Percentiles rank a stretch among this genome's conserved stretches.
These are phyloP conservation scores for Aspergillus novoparasiticus DNA, from an alignment of 2,329 filamentous ascomycete genomes.

Conservation along the genomic window DNA sequence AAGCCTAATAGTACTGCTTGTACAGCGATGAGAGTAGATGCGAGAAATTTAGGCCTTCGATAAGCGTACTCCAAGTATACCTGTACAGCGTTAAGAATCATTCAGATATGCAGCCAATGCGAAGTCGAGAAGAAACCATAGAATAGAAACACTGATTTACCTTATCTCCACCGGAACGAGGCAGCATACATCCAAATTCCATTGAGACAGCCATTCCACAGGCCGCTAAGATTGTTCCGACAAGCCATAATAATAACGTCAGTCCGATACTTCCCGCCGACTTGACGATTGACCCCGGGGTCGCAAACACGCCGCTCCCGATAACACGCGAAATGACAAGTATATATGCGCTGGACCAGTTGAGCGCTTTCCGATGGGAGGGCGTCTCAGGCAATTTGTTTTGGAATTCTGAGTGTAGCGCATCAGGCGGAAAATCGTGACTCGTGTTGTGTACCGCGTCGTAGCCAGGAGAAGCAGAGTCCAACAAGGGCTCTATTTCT, in stretches of 20 bases:
- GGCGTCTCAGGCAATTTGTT: constrained; percentile 3
- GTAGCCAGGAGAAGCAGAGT: background rate
- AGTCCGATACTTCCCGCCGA: constrained; percentile 68
- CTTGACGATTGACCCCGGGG: constrained; percentile 67
- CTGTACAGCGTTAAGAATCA: constrained; percentile 31
- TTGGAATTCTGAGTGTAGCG: background rate
- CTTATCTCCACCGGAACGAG: constrained; percentile 68
- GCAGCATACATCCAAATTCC: constrained; percentile 72
- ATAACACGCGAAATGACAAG: constrained; percentile 70
- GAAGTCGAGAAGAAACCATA: constrained; percentile 32
- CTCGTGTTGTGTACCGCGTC: background rate
- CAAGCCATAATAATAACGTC: constrained; percentile 63
- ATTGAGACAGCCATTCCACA: constrained; percentile 64
- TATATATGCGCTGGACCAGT: constrained; percentile 66
- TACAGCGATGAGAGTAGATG: constrained; percentile 64
- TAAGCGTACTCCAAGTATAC: constrained; percentile 73
- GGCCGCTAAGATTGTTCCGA: constrained; percentile 63
- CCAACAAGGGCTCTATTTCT: constrained; percentile 25
- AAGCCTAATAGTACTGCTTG: constrained; percentile 67
- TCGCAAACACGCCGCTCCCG: constrained; percentile 72
- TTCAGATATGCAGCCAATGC: constrained; percentile 26
- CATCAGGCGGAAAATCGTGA: background rate
- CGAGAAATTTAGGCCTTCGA: constrained; percentile 63
- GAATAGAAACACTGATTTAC: constrained; percentile 39
- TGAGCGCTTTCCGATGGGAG: constrained; percentile 61